Conservation (phyloP, 2,329 filamentous ascomycete genomes). For the Nigrospora osmanthi region DNA sequence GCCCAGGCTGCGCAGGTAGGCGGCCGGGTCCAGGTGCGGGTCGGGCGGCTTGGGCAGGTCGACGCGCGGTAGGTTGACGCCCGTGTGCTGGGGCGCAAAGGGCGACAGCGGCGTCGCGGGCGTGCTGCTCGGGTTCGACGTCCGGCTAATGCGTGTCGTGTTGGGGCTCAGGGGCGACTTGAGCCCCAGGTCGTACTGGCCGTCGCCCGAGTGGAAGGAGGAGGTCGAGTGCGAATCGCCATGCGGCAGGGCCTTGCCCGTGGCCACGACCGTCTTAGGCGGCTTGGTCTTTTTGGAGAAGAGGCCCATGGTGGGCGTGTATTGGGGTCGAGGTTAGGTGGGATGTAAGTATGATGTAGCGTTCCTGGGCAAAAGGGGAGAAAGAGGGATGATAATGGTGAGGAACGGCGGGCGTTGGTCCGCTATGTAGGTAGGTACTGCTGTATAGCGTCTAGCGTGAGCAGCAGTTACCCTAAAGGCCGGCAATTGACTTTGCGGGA, state of each 20-base stretch:
- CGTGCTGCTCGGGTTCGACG: constrained; percentile 2
- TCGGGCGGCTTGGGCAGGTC: constrained; percentile 8
- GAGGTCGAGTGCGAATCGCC: constrained; percentile 6
- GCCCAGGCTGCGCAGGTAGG: constrained; percentile 83
- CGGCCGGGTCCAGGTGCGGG: constrained; percentile 23
- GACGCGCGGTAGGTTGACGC: constrained; percentile 1
- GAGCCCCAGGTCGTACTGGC: not conserved
- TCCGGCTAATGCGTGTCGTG: constrained; percentile 1
- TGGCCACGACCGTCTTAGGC: constrained; percentile 3
- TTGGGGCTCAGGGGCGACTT: constrained; percentile 4
- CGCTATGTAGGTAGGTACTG: too few relatives aligned
- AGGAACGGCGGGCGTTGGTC: too few relatives aligned
- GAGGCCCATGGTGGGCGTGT: constrained; percentile 5
- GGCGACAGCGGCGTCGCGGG: constrained; percentile 3
- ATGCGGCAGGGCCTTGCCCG: not conserved
- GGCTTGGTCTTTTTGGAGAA: constrained; percentile 7
- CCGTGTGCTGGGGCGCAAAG: constrained; percentile 1
- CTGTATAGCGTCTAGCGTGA: too few relatives aligned
- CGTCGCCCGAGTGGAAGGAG: constrained; percentile 4
- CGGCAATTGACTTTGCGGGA: too few relatives aligned
- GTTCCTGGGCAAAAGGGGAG: too few relatives aligned
- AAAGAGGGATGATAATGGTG: too few relatives aligned
- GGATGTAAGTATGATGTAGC: too few relatives aligned
- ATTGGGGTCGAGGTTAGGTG: too few relatives aligned
- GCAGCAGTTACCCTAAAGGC: too few relatives aligned